These are phyloP conservation scores for Dictyostelium intermedium DNA, from an alignment of 78 protist species.

Conservation along the genomic window DNA sequence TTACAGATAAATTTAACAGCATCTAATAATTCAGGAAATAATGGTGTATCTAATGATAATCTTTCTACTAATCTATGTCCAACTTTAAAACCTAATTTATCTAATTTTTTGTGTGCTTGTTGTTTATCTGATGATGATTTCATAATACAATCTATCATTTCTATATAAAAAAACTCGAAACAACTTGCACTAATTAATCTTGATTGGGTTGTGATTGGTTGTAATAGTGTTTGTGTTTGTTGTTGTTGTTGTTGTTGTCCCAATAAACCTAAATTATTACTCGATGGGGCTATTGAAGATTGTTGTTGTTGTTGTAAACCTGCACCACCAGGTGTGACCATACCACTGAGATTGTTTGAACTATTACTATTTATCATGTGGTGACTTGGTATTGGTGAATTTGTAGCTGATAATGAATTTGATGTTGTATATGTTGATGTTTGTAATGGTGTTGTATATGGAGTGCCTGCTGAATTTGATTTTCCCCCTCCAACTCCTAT, in stretches of 20 bases:
- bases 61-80: conserved; percentile 73
- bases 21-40: conserved; percentile 64
- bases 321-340: neutral
- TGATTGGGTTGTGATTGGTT: neutral
- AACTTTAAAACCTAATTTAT: conserved; percentile 66
- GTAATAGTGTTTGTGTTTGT: neutral
- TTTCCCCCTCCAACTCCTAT: neutral
- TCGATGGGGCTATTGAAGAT: neutral
- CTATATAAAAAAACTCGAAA: conserved; percentile 67
- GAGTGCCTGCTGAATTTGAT: conserved; percentile 12
- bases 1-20: conserved; percentile 71
- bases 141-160: conserved; percentile 63
- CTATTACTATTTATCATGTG: neutral
- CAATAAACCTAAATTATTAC: neutral
- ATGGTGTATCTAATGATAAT: conserved; percentile 15
- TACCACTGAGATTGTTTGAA: neutral
- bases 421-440: neutral
- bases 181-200: conserved; percentile 33
- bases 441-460: conserved; percentile 1
- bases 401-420: conserved; percentile 6
- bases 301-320: neutral
- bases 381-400: conserved; percentile 2
- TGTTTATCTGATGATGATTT: conserved; percentile 41
- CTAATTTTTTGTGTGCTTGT: conserved; percentile 32
- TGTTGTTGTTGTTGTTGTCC: neutral